Base-by-base conservation (phyloP, 306 rosid species). In the Rubus parviflorus region DNA sequence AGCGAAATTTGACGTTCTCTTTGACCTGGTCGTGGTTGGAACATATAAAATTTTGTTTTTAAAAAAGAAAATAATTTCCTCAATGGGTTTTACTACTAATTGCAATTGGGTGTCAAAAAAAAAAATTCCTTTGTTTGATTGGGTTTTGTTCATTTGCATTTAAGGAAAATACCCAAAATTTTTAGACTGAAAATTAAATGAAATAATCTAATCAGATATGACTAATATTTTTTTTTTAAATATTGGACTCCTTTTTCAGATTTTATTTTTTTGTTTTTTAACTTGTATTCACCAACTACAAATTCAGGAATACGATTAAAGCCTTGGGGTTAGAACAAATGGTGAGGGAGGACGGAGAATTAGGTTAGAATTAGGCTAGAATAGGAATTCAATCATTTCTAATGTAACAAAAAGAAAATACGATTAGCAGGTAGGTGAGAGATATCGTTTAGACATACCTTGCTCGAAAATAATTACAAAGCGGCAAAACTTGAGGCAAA, bases 1-100 rank as follows among this genome's bases (percentile, higher is more conserved):
- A 38, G 47, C 25, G 46, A 37, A 19, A 64, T 37, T 35, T 12
- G 42, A 62, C 43, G 11, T 30, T 62, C 20, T 30, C 19, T 30
- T 58, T 63, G 68, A 63, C 68, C 68, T 37, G 66, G 67, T 61
- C 67, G 17, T 12, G 42, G 20, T 30, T 62, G 67, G 68, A 30
- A 30, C 35, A 30, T 30, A 25, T 11, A 23, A 25, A n/a, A n/a
- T n/a, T 60, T 60, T 10, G 65, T 60, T 30, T 30, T 30, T 30
- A 30, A 30, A 0, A 30, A 30, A n/a, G n/a, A n/a, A 0, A 30
- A 30, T 0, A 30, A 30, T 30, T 30, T 30, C 35, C 35, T 30
- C 35, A 30, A 30, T 30, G 35, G 35, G 35, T 30, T 30, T 30
- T 30, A 30, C 35, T 30, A 30, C 0, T 30, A 30, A 30, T 30